Percentiles rank a stretch among this genome's conserved stretches.
These are phyloP conservation scores for Capronia americana DNA, from an alignment of 2,329 filamentous ascomycete species.

Conservation along the genomic window DNA sequence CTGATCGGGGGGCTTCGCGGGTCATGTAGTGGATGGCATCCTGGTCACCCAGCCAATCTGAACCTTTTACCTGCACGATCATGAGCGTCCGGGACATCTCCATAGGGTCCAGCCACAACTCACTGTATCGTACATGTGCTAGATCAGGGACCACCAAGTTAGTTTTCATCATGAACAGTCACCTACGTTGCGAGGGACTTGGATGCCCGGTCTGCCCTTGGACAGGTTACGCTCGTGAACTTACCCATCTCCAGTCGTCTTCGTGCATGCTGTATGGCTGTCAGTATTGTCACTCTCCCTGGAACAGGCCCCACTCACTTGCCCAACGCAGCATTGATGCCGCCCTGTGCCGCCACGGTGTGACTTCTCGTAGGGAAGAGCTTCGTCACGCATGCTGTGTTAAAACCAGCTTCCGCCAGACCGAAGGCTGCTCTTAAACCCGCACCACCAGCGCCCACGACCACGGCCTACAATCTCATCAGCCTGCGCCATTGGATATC, in stretches of 20 bases:
- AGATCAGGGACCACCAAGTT: background rate
- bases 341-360: slow-evolving; percentile 71
- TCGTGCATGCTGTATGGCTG: slow-evolving; percentile 52
- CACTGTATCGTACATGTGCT: slow-evolving; percentile 65
- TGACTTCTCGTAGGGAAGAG: slow-evolving; percentile 69
- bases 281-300: slow-evolving; percentile 22
- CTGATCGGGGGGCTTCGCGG: slow-evolving; percentile 59
- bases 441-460: slow-evolving; percentile 71
- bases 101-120: background rate
- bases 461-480: slow-evolving; percentile 92
- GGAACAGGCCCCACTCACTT: slow-evolving; percentile 46
- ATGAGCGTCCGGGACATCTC: background rate
- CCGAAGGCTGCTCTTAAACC: slow-evolving; percentile 69
- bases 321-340: slow-evolving; percentile 65
- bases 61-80: slow-evolving; percentile 54
- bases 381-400: slow-evolving; percentile 70
- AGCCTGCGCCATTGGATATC: slow-evolving; percentile 47
- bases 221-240: background rate
- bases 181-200: background rate
- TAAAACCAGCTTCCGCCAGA: slow-evolving; percentile 67
- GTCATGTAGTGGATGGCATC: slow-evolving; percentile 68
- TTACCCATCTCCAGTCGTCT: slow-evolving; percentile 61
- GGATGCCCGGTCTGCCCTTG: background rate
- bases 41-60: slow-evolving; percentile 66
- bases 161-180: background rate